Conservation (phyloP, 2,329 filamentous ascomycete species). For the Alternaria triticina region DNA sequence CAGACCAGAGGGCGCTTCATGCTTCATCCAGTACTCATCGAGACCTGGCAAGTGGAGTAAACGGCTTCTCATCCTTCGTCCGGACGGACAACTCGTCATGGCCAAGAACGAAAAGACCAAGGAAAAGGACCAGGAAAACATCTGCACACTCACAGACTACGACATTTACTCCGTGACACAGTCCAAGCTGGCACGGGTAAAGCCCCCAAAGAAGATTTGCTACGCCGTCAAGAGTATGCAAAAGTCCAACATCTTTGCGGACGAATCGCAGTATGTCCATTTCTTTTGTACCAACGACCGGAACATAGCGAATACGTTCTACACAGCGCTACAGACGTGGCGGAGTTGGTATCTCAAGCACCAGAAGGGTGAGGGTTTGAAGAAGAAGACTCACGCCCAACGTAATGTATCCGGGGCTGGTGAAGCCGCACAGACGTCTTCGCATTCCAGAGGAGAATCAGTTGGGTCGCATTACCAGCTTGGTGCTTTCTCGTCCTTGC, state of each 20-base stretch:
- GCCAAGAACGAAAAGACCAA: constrained; percentile 71
- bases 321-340: constrained; percentile 77
- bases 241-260: constrained; percentile 82
- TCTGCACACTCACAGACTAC: constrained; percentile 90
- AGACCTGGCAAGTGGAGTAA: constrained; percentile 88
- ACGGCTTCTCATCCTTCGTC: constrained; percentile 74
- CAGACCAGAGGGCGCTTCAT: constrained; percentile 69
- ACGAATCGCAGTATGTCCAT: constrained; percentile 85
- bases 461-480: constrained; percentile 64
- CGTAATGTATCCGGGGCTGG: constrained; percentile 23
- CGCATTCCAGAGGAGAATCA: constrained; percentile 45
- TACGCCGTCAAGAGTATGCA: constrained; percentile 93
- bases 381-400: constrained; percentile 44
- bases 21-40: constrained; percentile 81
- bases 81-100: constrained; percentile 73
- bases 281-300: constrained; percentile 86
- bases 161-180: constrained; percentile 84
- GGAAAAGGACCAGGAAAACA: constrained; percentile 67
- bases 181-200: constrained; percentile 72
- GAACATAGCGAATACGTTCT: constrained; percentile 70
- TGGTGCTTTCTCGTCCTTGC: constrained; percentile 70
- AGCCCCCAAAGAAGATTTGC: constrained; percentile 83
- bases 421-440: constrained; percentile 20
- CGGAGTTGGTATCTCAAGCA: constrained; percentile 90
- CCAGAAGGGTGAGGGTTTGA: constrained; percentile 65